A percentile compares a stretch with the other conserved stretches of the same genome.
These are phyloP conservation scores for Penicillium odoratum DNA, from an alignment of 495 filamentous ascomycete genomes.

Conservation along the genomic window DNA sequence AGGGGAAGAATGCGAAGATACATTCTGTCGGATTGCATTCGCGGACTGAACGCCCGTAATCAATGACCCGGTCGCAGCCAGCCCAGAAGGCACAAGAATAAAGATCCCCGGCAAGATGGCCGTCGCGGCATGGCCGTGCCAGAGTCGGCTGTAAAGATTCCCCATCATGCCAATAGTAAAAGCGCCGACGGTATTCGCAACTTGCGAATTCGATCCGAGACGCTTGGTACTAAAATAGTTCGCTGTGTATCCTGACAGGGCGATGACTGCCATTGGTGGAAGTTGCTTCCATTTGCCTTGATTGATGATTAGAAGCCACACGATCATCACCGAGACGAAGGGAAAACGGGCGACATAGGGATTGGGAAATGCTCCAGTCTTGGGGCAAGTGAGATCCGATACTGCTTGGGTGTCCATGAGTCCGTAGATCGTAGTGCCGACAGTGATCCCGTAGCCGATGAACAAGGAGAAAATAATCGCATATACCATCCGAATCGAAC, in stretches of 20 bases:
- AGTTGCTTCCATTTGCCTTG: conserved; percentile 86
- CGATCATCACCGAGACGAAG: conserved; percentile 40
- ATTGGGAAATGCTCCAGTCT: conserved; percentile 35
- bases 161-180: conserved; percentile 79
- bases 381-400: conserved; percentile 63
- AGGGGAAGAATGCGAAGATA: conserved; percentile 23
- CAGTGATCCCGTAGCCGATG: conserved; percentile 89
- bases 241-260: conserved; percentile 75
- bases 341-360: conserved; percentile 49
- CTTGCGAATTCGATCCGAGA: conserved; percentile 74
- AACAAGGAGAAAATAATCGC: conserved; percentile 91
- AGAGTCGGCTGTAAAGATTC: conserved; percentile 77
- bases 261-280: conserved; percentile 79
- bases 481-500: conserved; percentile 90
- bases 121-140: conserved; percentile 79
- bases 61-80: conserved; percentile 77
- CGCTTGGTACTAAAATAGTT: conserved; percentile 72
- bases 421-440: conserved; percentile 86
- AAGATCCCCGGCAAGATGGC: conserved; percentile 88
- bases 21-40: conserved; percentile 64
- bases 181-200: conserved; percentile 80
- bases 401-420: conserved; percentile 71
- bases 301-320: conserved; percentile 79
- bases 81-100: conserved; percentile 82
- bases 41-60: conserved; percentile 76